Conservation (phyloP, 176 grass and related monocot genomes). For the Carex kokanica region DNA sequence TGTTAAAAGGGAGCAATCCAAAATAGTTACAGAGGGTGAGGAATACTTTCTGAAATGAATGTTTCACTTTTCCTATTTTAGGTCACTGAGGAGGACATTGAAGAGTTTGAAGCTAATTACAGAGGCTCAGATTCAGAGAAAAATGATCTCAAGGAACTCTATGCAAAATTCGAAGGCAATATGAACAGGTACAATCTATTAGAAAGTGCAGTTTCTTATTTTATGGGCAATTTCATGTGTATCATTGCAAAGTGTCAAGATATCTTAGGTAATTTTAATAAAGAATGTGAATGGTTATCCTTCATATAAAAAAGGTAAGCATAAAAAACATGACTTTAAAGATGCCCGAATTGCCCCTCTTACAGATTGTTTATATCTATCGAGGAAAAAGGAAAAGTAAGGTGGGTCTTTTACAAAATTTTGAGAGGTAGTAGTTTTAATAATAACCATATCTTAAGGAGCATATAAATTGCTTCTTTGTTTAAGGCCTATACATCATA, state of each 20-base stretch:
- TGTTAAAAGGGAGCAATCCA: neutral
- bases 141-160: constrained; percentile 87
- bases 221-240: neutral
- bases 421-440: neutral
- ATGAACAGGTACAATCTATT: constrained; percentile 69
- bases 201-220: constrained; percentile 1
- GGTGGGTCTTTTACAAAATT: neutral
- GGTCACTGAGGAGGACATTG: constrained; percentile 92
- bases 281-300: neutral
- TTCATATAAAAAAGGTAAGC: neutral
- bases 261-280: neutral
- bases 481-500: neutral
- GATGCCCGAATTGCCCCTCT: neutral
- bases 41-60: neutral
- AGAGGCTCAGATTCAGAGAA: constrained; percentile 95
- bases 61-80: constrained; percentile 23
- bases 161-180: constrained; percentile 67
- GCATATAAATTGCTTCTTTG: neutral
- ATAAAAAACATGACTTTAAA: neutral
- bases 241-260: neutral
- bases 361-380: neutral
- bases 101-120: constrained; percentile 92
- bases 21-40: neutral
- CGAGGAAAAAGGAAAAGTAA: neutral
- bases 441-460: neutral